Evolutionary conservation across 2,329 filamentous ascomycete genomes (phyloP), one percentile per base, ranked within the genome.

Genomic region (Mycosphaerella sp.): DNA sequence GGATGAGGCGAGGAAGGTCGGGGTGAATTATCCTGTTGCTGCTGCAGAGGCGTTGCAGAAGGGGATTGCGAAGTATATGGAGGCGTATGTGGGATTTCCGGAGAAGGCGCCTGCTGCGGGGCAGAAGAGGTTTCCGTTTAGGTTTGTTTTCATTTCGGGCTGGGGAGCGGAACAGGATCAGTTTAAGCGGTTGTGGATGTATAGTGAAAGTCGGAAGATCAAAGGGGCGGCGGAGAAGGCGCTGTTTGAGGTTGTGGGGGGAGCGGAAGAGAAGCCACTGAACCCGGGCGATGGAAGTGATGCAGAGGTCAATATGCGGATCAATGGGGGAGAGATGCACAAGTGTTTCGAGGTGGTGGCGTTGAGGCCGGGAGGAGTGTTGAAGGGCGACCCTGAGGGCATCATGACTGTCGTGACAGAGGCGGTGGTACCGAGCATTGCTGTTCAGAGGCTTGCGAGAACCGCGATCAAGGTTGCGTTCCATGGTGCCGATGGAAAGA

Each of bases 141-240:
- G 71, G 1, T 75, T 75, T 53, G 57, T 75, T 2, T 74, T 71
- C 56, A 54, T 71, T 16, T 68, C 65, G 44, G 68, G 66, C 12
- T 66, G 59, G 43, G 62, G 67, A 17, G 67, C 70, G 13, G 70
- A 73, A 54, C 65, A 69, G 49, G 67, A 74, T 53, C 64, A 69
- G 56, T 65, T 63, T 17, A 65, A 66, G 44, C 62, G 61, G 12
- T 53, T 74, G 32, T 74, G 70, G 71, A 39, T 63, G 16, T 61
- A 56, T 52, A 62, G 53, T 18, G 64, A 68, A 28, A 63, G 56
- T 17, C 50, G 67, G 34, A 67, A 67, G 53, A 66, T 64, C 47
- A 70, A 70, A 51, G 67, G 67, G 2, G 66, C 67, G 8, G 66
- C 64, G 30, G 67, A 70, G 62, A 70, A 67, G 49, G 66, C 59